A percentile compares a stretch with the other conserved stretches of the same genome.
Conservation (phyloP, 495 filamentous ascomycete species). For the Trichocladium uniseriatum region DNA sequence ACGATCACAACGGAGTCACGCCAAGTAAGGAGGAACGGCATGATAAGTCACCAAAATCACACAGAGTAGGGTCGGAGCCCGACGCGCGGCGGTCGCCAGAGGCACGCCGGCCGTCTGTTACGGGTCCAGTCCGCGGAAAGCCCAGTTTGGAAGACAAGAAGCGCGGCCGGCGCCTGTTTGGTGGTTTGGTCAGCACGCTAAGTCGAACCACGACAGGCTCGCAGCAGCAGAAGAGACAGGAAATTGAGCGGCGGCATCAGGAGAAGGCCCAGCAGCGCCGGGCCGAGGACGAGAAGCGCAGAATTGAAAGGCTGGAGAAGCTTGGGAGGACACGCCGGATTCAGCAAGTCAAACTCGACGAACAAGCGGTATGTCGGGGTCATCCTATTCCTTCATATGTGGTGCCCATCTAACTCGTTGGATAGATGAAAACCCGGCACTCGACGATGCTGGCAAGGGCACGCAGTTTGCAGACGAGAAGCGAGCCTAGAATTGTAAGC, state of each 20-base stretch:
- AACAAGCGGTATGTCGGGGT: slow-evolving; percentile 55
- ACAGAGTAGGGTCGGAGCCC: not conserved
- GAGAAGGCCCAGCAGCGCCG: slow-evolving; percentile 70
- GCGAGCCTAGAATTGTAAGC: slow-evolving; percentile 69
- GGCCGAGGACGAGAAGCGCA: slow-evolving; percentile 55
- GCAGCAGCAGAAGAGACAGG: slow-evolving; percentile 64
- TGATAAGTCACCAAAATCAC: not conserved
- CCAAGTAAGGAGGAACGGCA: not conserved
- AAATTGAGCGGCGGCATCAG: slow-evolving; percentile 85
- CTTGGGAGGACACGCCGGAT: slow-evolving; percentile 49
- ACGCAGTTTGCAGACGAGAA: slow-evolving; percentile 61
- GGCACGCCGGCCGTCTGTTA: slow-evolving; percentile 4
- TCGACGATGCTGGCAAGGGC: slow-evolving; percentile 61
- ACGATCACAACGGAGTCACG: not conserved
- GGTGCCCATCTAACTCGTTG: slow-evolving; percentile 18
- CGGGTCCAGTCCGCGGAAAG: slow-evolving; percentile 30
- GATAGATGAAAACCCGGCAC: slow-evolving; percentile 74
- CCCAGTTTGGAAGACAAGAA: slow-evolving; percentile 68
- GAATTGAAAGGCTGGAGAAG: slow-evolving; percentile 51
- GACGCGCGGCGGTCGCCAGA: slow-evolving; percentile 1
- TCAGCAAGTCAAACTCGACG: slow-evolving; percentile 70
- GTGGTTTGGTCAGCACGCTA: slow-evolving; percentile 76
- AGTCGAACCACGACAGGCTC: slow-evolving; percentile 63
- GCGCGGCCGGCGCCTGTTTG: slow-evolving; percentile 83
- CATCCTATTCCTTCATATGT: not conserved